Evolutionary conservation across 805 yeast genomes (phyloP).

Genomic region (Yarrowia divulgata): DNA sequence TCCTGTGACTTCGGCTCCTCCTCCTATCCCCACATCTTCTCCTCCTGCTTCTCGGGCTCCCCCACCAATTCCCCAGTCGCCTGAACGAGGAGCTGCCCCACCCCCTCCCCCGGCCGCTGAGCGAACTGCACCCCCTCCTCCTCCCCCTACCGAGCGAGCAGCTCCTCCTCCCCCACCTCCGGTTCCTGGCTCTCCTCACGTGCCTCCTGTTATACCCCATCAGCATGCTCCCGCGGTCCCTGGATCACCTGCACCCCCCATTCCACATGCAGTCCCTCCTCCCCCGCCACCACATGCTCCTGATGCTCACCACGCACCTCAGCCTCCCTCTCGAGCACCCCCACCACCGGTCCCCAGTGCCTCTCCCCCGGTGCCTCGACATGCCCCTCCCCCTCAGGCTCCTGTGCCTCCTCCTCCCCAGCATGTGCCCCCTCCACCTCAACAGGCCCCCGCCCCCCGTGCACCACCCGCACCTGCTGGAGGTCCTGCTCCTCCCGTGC

Average conservation of each 20-base stretch:
- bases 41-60: constrained; percentile 40
- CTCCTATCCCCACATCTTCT: constrained; percentile 42
- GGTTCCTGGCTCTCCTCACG: constrained; percentile 43
- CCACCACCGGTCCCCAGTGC: constrained; percentile 40
- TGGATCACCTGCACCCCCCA: constrained; percentile 22
- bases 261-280: constrained; percentile 43
- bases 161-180: constrained; percentile 42
- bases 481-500: constrained; percentile 43
- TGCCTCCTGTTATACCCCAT: constrained; percentile 42
- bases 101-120: constrained; percentile 41
- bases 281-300: constrained; percentile 44
- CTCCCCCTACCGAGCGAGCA: constrained; percentile 40
- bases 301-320: constrained; percentile 41
- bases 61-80: constrained; percentile 38
- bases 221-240: constrained; percentile 42
- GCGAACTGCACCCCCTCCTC: constrained; percentile 40
- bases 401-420: constrained; percentile 43
- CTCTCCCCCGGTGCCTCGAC: constrained; percentile 23
- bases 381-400: constrained; percentile 23
- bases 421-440: constrained; percentile 45
- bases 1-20: constrained; percentile 44
- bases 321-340: constrained; percentile 40
- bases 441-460: constrained; percentile 41
- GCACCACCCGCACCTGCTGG: constrained; percentile 42
- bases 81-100: constrained; percentile 35